Conservation (phyloP, 2,329 filamentous ascomycete genomes). For the Blastomyces silverae region DNA sequence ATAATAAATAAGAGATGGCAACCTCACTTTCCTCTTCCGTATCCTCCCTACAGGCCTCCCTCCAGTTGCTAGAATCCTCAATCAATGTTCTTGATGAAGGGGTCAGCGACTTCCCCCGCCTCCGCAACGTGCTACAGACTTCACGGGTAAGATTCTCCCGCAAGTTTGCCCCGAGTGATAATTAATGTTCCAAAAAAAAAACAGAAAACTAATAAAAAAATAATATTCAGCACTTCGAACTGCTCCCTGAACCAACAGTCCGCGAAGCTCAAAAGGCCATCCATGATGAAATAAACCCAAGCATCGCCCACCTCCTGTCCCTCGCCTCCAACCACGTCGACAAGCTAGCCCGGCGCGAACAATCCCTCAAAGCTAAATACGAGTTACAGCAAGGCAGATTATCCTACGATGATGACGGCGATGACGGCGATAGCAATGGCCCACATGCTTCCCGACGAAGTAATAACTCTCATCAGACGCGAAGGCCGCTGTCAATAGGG, state of each 20-base stretch:
- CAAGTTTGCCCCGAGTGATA: neutral
- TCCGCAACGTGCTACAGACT: constrained; percentile 57
- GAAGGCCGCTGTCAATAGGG: constrained; percentile 19
- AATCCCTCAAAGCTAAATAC: constrained; percentile 72
- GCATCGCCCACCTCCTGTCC: constrained; percentile 68
- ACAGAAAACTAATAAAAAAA: constrained; percentile 7
- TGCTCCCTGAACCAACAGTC: constrained; percentile 78
- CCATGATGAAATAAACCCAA: constrained; percentile 82
- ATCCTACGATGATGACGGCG: constrained; percentile 30
- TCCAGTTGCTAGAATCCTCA: constrained; percentile 56
- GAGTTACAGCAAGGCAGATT: constrained; percentile 74
- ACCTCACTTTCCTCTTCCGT: constrained; percentile 54
- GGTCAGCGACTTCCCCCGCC: constrained; percentile 57
- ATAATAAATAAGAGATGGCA: constrained; percentile 29
- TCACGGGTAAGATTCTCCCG: constrained; percentile 46
- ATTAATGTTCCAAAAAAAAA: neutral
- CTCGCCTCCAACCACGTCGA: constrained; percentile 79
- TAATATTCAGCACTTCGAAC: constrained; percentile 71
- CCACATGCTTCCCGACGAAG: constrained; percentile 22
- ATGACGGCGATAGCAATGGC: constrained; percentile 23
- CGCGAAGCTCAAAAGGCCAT: constrained; percentile 75
- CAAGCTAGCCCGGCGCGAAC: constrained; percentile 73
- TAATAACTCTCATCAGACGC: constrained; percentile 9
- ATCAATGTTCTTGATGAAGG: constrained; percentile 57
- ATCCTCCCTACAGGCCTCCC: constrained; percentile 53